Evolutionary conservation across 495 filamentous ascomycete species (phyloP).

Genomic region (Delitschia confertaspora): DNA sequence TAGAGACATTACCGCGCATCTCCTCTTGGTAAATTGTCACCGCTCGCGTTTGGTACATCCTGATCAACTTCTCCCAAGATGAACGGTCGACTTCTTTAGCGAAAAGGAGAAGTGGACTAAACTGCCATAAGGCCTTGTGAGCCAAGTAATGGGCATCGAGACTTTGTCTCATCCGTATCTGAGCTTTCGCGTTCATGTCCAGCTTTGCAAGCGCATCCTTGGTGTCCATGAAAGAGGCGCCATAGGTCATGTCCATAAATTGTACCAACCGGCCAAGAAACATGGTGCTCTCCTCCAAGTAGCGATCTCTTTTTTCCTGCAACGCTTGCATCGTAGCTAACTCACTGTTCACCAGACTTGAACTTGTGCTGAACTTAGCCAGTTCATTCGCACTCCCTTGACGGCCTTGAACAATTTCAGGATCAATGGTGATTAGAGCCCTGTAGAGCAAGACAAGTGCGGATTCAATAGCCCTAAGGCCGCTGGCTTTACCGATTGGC

Average conservation of each 20-base stretch:
- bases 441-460: slow-evolving; percentile 77
- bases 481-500: slow-evolving; percentile 59
- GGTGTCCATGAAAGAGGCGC: slow-evolving; percentile 59
- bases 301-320: slow-evolving; percentile 84
- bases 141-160: slow-evolving; percentile 43
- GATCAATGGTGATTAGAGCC: slow-evolving; percentile 92
- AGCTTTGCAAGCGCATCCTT: slow-evolving; percentile 45
- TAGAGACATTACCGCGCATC: slow-evolving; percentile 65
- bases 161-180: slow-evolving; percentile 46
- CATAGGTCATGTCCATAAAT: slow-evolving; percentile 73
- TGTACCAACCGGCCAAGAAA: slow-evolving; percentile 73
- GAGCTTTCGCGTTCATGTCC: slow-evolving; percentile 15
- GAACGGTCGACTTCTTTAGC: slow-evolving; percentile 67
- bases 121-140: slow-evolving; percentile 63
- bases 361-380: slow-evolving; percentile 36
- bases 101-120: slow-evolving; percentile 76
- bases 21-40: slow-evolving; percentile 71
- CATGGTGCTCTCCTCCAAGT: slow-evolving; percentile 55
- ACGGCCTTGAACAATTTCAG: slow-evolving; percentile 42
- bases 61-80: slow-evolving; percentile 72
- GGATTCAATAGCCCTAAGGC: slow-evolving; percentile 65
- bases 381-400: slow-evolving; percentile 9
- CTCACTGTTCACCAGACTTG: slow-evolving; percentile 63
- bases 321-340: slow-evolving; percentile 88
- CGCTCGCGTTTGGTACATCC: slow-evolving; percentile 67